These are phyloP conservation scores for Crataegus laevigata DNA, from an alignment of 306 rosid species.

Conservation along the genomic window DNA sequence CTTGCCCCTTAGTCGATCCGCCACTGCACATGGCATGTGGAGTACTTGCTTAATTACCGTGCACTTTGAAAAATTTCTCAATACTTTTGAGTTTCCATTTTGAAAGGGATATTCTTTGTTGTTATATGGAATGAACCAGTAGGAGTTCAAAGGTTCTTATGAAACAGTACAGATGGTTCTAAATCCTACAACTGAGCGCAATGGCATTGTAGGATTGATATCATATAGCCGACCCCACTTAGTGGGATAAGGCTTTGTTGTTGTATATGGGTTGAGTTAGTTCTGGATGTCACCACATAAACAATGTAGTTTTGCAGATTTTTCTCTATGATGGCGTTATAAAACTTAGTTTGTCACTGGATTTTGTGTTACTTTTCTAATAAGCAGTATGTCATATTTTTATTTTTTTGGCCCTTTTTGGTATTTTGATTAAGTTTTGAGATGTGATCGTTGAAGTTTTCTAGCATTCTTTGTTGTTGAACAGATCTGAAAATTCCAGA, in stretches of 20 bases:
- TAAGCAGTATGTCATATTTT: not conserved
- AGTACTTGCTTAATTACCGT: no score
- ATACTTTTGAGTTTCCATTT: not conserved
- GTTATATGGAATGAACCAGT: not conserved
- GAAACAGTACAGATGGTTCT: not conserved
- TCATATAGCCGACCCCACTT: no score
- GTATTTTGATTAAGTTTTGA: not conserved
- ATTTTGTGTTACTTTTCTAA: not conserved
- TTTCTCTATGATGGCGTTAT: not conserved
- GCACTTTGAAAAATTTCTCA: not conserved
- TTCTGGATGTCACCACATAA: not conserved
- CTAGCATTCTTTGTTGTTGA: conserved; percentile 11
- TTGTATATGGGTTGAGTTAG: not conserved
- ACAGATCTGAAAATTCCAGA: conserved; percentile 59
- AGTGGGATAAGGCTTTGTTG: no score
- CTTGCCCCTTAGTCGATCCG: no score
- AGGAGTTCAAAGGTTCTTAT: not conserved
- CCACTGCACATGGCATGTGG: not conserved
- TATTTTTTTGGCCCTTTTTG: no score
- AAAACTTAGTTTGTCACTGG: not conserved
- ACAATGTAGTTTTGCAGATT: not conserved
- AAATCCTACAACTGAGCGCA: not conserved
- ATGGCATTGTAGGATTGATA: no score
- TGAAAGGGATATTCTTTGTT: not conserved
- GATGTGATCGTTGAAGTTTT: not conserved